These are phyloP conservation scores for Dioscorea cayenensis DNA, from an alignment of 116 monocot species.

Conservation along the genomic window DNA sequence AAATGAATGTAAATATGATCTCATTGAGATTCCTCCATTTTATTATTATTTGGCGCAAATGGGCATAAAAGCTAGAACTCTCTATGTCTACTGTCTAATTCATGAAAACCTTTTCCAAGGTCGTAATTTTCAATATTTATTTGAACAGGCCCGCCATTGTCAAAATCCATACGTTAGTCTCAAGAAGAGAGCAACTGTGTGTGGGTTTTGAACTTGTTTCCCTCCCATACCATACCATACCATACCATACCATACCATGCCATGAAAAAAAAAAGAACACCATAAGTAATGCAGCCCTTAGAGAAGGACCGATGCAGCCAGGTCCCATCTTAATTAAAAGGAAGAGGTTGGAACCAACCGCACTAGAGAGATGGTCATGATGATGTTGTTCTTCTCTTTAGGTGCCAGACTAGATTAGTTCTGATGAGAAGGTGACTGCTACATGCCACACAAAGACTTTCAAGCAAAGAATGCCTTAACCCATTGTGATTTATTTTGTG, in stretches of 20 bases:
- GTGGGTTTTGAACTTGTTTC: background rate
- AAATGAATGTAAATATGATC: too few relatives aligned
- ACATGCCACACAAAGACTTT: background rate
- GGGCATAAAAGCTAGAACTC: too few relatives aligned
- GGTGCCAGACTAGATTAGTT: background rate
- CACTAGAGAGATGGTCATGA: background rate
- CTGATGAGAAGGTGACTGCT: background rate
- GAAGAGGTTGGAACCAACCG: background rate
- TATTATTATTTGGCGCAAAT: too few relatives aligned
- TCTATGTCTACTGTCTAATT: too few relatives aligned
- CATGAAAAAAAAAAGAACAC: background rate
- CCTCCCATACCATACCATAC: background rate
- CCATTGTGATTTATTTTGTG: background rate
- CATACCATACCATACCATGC: background rate
- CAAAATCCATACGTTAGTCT: too few relatives aligned
- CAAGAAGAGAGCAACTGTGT: too few relatives aligned
- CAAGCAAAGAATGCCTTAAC: background rate
- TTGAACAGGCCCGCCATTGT: too few relatives aligned
- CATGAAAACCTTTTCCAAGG: too few relatives aligned
- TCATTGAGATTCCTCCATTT: too few relatives aligned
- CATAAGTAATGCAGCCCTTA: background rate
- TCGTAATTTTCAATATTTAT: too few relatives aligned
- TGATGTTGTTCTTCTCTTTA: background rate
- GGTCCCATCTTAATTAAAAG: background rate
- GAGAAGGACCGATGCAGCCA: background rate